Evolutionary conservation across 2,329 filamentous ascomycete species (phyloP).

Genomic region (Penicillium sp.): DNA sequence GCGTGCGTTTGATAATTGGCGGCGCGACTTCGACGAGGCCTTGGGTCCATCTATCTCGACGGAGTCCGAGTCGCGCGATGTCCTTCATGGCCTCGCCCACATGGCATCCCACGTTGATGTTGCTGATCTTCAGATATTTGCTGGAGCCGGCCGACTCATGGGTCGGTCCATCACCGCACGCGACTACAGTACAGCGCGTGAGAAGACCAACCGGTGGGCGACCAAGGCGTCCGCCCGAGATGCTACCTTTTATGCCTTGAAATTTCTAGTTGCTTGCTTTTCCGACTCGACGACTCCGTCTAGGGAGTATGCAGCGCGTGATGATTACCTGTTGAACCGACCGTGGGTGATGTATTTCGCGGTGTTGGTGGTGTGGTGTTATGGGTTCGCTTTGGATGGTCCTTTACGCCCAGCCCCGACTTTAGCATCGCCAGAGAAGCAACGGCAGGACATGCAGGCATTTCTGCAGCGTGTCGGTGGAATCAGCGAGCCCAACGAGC

Average conservation of each 20-base stretch:
- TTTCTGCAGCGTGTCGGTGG: conserved; percentile 69
- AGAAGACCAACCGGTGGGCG: conserved; percentile 80
- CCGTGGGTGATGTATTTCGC: conserved; percentile 96
- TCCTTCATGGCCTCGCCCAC: conserved; percentile 87
- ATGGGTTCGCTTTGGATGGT: conserved; percentile 85
- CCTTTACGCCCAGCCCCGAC: conserved; percentile 51
- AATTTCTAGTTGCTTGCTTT: conserved; percentile 74
- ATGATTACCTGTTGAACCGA: conserved; percentile 83
- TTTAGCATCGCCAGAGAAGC: conserved; percentile 58
- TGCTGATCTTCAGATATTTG: conserved; percentile 95
- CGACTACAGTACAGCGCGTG: conserved; percentile 71
- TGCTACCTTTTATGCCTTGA: conserved; percentile 84
- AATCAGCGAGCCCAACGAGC: conserved; percentile 67
- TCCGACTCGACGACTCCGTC: conserved; percentile 45
- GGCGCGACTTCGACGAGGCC: conserved; percentile 79
- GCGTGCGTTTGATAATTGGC: conserved; percentile 89
- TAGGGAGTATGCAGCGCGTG: conserved; percentile 66
- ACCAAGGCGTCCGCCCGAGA: conserved; percentile 81
- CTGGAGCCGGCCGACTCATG: conserved; percentile 74
- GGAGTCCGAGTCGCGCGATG: conserved; percentile 77
- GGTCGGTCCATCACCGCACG: conserved; percentile 76
- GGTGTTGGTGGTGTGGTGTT: conserved; percentile 87
- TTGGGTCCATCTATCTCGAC: conserved; percentile 58
- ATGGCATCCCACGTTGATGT: conserved; percentile 98
- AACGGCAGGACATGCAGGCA: conserved; percentile 68